phyloP scores from a whole-genome alignment of 2,329 filamentous ascomycete species.

The Nannizzia gypsea region DNA sequence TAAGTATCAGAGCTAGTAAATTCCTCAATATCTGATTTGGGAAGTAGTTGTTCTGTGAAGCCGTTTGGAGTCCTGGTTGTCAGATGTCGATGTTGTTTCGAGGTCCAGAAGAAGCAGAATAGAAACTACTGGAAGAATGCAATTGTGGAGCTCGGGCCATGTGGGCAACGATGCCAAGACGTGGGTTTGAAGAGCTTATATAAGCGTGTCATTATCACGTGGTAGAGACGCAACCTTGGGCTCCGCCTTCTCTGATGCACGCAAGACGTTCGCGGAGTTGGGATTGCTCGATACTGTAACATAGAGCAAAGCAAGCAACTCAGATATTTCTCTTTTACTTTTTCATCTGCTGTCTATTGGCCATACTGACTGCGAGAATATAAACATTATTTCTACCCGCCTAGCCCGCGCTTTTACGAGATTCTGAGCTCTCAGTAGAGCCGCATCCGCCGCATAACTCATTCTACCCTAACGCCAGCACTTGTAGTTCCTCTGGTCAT shows the following conservation, averaged over 20 bases:
- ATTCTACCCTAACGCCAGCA: neutral
- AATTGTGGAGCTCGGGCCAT: neutral
- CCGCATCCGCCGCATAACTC: neutral
- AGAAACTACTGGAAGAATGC: neutral
- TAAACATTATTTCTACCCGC: neutral
- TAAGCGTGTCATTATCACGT: neutral
- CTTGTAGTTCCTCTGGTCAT: neutral
- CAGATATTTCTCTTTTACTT: neutral
- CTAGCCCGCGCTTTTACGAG: neutral
- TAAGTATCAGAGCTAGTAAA: neutral
- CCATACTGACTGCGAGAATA: neutral
- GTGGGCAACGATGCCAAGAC: neutral
- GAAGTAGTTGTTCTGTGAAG: neutral
- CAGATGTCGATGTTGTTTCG: neutral
- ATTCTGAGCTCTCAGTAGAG: neutral
- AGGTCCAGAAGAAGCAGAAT: neutral
- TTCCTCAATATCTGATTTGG: neutral
- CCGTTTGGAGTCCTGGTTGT: neutral
- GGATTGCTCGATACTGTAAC: neutral
- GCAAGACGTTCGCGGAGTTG: neutral
- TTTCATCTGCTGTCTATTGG: neutral
- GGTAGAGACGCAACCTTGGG: neutral
- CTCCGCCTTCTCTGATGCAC: neutral
- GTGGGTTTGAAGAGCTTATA: neutral
- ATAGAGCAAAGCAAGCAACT: neutral